phyloP scores from a whole-genome alignment of 2,329 filamentous ascomycete genomes.

The Alternaria conjuncta region DNA sequence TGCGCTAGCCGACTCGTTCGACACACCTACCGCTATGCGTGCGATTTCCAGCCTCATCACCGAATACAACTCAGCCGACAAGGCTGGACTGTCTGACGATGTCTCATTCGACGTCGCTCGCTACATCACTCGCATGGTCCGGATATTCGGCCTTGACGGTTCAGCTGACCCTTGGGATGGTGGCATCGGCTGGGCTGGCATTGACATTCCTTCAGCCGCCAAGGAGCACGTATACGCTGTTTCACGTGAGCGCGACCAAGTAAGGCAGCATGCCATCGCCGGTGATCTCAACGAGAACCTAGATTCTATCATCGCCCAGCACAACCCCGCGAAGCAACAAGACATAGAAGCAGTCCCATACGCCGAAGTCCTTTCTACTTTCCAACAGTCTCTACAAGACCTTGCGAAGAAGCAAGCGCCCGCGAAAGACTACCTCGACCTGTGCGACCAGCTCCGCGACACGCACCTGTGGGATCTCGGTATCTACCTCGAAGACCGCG shows the following conservation, averaged over 20 bases:
- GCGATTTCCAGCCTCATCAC: conserved; percentile 79
- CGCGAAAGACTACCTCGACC: conserved; percentile 73
- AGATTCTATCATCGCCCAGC: conserved; percentile 49
- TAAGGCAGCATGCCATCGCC: conserved; percentile 63
- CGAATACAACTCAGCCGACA: conserved; percentile 68
- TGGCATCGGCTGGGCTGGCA: conserved; percentile 68
- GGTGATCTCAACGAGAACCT: conserved; percentile 42
- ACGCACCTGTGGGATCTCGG: conserved; percentile 79
- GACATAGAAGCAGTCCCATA: conserved; percentile 51
- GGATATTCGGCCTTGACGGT: conserved; percentile 81
- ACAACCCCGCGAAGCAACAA: conserved; percentile 37
- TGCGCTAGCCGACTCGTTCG: conserved; percentile 83
- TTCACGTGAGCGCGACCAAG: conserved; percentile 62
- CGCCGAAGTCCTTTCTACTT: conserved; percentile 56
- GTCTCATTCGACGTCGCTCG: conserved; percentile 65
- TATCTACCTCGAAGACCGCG: conserved; percentile 86
- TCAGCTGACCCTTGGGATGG: conserved; percentile 53
- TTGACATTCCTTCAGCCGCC: conserved; percentile 66
- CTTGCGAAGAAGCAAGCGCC: conserved; percentile 58
- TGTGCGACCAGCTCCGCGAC: conserved; percentile 78
- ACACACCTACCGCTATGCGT: conserved; percentile 81
- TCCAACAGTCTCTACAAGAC: conserved; percentile 67
- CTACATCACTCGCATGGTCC: conserved; percentile 84
- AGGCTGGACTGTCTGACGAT: conserved; percentile 51
- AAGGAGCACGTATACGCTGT: conserved; percentile 68